Conservation (phyloP, 2,329 filamentous ascomycete genomes). For the Calonectria pseudoturangicola region DNA sequence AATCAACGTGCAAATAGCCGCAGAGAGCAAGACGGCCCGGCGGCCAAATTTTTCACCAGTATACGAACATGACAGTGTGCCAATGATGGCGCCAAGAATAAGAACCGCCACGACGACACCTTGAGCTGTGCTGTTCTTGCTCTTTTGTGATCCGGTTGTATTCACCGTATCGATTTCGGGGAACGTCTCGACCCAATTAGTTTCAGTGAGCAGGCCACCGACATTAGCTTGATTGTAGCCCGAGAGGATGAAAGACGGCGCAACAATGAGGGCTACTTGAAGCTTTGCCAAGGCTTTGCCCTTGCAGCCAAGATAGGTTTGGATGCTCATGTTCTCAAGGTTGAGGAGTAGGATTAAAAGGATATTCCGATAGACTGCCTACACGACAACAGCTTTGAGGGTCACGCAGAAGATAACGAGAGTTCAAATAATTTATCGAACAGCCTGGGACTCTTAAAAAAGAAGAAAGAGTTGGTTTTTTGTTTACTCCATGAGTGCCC, state of each 20-base stretch:
- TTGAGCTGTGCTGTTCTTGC: background rate
- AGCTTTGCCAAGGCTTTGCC: background rate
- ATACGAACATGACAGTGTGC: background rate
- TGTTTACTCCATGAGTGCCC: no score
- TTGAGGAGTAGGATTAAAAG: no score
- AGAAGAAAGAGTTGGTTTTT: no score
- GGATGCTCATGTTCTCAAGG: no score
- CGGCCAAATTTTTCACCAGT: background rate
- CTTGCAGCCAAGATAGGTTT: no score
- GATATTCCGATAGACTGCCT: no score
- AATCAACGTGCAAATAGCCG: background rate
- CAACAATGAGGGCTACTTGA: conserved; percentile 2
- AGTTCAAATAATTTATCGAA: no score
- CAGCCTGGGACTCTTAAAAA: no score
- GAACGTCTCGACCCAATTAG: conserved; percentile 8
- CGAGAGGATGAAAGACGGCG: background rate
- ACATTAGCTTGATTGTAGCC: background rate
- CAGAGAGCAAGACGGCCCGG: background rate
- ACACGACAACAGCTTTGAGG: no score
- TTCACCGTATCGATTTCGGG: conserved; percentile 9
- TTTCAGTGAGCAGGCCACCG: background rate
- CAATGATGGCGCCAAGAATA: background rate
- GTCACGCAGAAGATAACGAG: no score
- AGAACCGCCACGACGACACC: conserved; percentile 9
- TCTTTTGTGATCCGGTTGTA: background rate